Conservation (phyloP, 192 early-diverging fungal species). For the Entrophospora sp. region DNA sequence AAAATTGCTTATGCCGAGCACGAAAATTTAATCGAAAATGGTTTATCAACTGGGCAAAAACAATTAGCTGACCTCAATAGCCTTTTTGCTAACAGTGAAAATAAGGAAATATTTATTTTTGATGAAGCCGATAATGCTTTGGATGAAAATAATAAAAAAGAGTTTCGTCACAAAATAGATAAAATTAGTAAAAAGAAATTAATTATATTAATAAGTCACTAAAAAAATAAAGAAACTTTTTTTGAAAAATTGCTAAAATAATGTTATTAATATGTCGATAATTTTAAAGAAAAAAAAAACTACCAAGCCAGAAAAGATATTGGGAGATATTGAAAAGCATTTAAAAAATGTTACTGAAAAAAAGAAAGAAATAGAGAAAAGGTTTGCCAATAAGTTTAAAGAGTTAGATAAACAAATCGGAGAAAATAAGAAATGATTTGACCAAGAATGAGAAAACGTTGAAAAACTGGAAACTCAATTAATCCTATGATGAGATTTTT, state of each 20-base stretch:
- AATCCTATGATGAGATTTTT: constrained; percentile 2
- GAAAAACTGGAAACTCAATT: constrained; percentile 6
- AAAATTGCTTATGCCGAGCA: constrained; percentile 12
- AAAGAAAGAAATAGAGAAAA: neutral
- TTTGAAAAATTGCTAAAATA: no score
- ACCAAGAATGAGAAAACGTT: neutral
- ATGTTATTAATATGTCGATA: no score
- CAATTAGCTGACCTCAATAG: neutral
- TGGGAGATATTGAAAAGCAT: neutral
- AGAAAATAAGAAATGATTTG: constrained; percentile 4
- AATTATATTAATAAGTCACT: no score
- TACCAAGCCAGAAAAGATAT: no score
- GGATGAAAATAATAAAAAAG: no score
- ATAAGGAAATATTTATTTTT: constrained; percentile 17
- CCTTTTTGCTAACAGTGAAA: neutral
- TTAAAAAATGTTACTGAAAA: neutral
- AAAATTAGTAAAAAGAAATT: no score
- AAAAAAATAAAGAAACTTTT: no score
- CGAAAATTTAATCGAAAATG: constrained; percentile 12
- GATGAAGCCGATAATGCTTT: no score
- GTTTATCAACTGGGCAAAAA: constrained; percentile 13
- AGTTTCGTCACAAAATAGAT: no score
- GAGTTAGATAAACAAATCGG: neutral
- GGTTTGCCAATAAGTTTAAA: neutral
- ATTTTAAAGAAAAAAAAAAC: no score